These are phyloP conservation scores for Toxoplasma gondii DNA, from an alignment of 169 alveolate species.

Conservation along the genomic window DNA sequence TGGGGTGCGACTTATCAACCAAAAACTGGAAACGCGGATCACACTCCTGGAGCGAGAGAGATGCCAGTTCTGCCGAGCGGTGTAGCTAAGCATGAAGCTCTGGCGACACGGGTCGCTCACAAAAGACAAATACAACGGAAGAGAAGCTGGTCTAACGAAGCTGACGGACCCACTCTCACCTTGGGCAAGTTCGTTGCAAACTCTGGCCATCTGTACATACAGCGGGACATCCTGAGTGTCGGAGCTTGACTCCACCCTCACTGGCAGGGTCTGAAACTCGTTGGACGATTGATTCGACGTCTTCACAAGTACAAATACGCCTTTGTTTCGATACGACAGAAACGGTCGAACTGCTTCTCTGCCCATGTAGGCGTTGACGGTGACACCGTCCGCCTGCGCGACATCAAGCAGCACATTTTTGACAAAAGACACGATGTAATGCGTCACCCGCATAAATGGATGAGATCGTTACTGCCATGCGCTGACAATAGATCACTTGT, in stretches of 20 bases:
- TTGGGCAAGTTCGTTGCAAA: slow-evolving; percentile 47
- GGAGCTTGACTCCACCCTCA: not conserved
- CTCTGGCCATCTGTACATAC: slow-evolving; percentile 67
- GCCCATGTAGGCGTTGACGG: slow-evolving; percentile 77
- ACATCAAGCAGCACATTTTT: not conserved
- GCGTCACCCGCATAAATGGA: too few species aligned
- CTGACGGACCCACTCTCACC: slow-evolving; percentile 3
- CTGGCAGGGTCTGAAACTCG: slow-evolving; percentile 70
- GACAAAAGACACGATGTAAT: too few species aligned
- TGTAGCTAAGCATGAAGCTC: too few species aligned
- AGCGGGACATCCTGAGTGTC: not conserved
- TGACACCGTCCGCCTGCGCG: slow-evolving; percentile 68
- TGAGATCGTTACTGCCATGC: too few species aligned
- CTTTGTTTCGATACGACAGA: slow-evolving; percentile 65
- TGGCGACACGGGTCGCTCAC: too few species aligned
- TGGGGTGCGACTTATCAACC: too few species aligned
- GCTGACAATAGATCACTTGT: too few species aligned
- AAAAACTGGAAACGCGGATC: too few species aligned
- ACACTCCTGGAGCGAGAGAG: too few species aligned
- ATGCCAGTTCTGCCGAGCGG: too few species aligned
- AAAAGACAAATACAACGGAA: too few species aligned
- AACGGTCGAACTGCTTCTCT: slow-evolving; percentile 73
- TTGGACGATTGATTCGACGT: slow-evolving; percentile 73
- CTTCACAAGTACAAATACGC: slow-evolving; percentile 74
- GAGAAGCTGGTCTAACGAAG: too few species aligned